Base-by-base conservation (phyloP, 2,329 filamentous ascomycete species). In the Herpotrichia juniperi region DNA sequence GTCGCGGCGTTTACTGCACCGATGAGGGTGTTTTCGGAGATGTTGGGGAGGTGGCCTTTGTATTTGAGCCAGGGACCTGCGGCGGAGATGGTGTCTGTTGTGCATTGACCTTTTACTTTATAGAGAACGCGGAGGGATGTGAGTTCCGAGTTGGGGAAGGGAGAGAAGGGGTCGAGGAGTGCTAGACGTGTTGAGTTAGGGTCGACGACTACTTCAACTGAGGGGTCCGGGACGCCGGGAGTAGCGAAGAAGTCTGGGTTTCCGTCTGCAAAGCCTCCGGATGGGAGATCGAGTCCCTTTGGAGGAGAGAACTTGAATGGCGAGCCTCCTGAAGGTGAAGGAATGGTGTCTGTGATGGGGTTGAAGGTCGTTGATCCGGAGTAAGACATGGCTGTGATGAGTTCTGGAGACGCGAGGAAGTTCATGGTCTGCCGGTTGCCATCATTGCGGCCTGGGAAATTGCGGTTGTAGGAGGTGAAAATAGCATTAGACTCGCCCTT, bases 41-140 rank as follows among this genome's bases (percentile, higher is more conserved):
- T 99, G 81, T 99, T 99, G 74, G 94, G 91, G 57, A 99, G 85
- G 76, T 99, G 94, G 57, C 94, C 94, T 82, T 97, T 97, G 86
- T 97, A 99, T 78, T 97, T 97, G 63, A 99, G 85, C 93, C 93
- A 97, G 14, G 93, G 93, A 5, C 93, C 93, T 1, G 93, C 93
- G 28, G 93, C 93, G 31, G 93, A 97, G 76, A 99, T 99, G 64
- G 94, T 97, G 77, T 99, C 94, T 37, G 94, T 99, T 51, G 94
- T 99, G 82, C 94, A 99, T 79, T 99, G 96, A 59, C 94, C 94
- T 58, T 93, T 89, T 59, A 97, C 89, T 79, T 97, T 97, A 81
- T 96, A 93, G 14, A 99, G 87, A 16, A 99, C 92, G 46, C 87
- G 87, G 42, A 99, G 85, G 24, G 85, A 87, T 35, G 82, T 79